Base-by-base conservation (phyloP, 164 flowering plant genomes). In the Aristolochia contorta region DNA sequence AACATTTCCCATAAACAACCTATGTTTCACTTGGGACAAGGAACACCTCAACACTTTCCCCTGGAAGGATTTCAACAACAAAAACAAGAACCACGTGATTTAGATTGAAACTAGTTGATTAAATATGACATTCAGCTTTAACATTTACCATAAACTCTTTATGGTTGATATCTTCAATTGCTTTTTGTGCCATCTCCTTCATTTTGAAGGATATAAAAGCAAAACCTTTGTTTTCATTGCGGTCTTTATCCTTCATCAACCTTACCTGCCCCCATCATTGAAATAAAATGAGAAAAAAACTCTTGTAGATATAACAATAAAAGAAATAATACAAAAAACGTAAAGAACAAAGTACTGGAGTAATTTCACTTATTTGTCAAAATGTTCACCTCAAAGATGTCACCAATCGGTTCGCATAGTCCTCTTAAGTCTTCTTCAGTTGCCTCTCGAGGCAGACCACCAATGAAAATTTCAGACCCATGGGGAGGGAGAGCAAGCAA, bases 401-500 rank as follows among this genome's bases (percentile, higher is more conserved):
- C 93, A 18, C 97, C 97, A 32, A 85, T 50, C 18, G 83, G 71
- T 60, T 87, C 89, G 82, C 96, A 94, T 2, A 82, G 81, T 49
- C 77, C 88, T 52, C 81, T 73, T 63, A 94, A 58, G 59, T 87
- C 96, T 55, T 80, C 96, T 71, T 91, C 99, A 0, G 68, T 59
- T 41, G 69, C 78, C 74, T 88, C 95, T 61, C 82, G 81, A 60
- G 95, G 86, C 66, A 94, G 75, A 27, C 97, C 99, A 32, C 99
- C 99, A 75, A 94, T 75, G 67, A 91, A 94, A 69, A 89, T 76
- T 70, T 94, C 96, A 61, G 96, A 82, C 9, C 97, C 96, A 78
- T 87, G 91, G 23, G 99, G 99, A 67, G 99, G 99, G 70, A 82
- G 85, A 53, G 85, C 76, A 70, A 94, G 95, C 77, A 94, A 84